Evolutionary conservation across 352 stramenopile species (phyloP).

Genomic region (Phytophthora palmivora): DNA sequence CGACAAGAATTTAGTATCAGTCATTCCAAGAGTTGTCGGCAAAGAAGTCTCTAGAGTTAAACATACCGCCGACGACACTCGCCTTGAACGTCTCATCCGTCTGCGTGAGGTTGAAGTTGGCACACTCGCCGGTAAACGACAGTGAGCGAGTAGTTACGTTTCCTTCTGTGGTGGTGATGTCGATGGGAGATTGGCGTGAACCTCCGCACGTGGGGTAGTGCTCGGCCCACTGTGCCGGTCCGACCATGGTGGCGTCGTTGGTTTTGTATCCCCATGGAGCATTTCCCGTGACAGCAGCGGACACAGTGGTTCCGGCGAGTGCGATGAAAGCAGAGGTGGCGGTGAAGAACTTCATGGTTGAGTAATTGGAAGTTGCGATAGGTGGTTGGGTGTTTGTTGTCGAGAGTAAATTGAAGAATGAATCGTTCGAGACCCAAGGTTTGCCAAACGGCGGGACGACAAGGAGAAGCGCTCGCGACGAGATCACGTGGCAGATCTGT

Average conservation of each 20-base stretch:
- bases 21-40: not conserved
- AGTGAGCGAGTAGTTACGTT: slow-evolving; percentile 11
- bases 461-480: too few relatives aligned
- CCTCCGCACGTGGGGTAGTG: slow-evolving; percentile 30
- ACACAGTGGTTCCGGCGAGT: slow-evolving; percentile 2
- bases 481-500: too few relatives aligned
- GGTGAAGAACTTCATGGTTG: slow-evolving; percentile 24
- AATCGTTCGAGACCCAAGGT: not conserved
- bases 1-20: not conserved
- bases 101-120: slow-evolving; percentile 33
- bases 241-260: slow-evolving; percentile 22
- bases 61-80: slow-evolving; percentile 11
- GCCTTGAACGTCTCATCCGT: slow-evolving; percentile 31
- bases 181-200: slow-evolving; percentile 40
- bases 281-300: slow-evolving; percentile 1
- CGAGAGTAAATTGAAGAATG: slow-evolving; percentile 20
- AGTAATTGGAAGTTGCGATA: not conserved
- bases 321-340: slow-evolving; percentile 11
- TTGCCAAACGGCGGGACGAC: too few relatives aligned
- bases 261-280: slow-evolving; percentile 33
- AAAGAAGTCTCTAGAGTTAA: too few relatives aligned
- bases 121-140: too few relatives aligned
- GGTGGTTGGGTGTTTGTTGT: slow-evolving; percentile 1
- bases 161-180: slow-evolving; percentile 26
- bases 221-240: slow-evolving; percentile 27